Evolutionary conservation across 2,329 filamentous ascomycete genomes (phyloP).

Genomic region (Cladobotryum mycophilum): DNA sequence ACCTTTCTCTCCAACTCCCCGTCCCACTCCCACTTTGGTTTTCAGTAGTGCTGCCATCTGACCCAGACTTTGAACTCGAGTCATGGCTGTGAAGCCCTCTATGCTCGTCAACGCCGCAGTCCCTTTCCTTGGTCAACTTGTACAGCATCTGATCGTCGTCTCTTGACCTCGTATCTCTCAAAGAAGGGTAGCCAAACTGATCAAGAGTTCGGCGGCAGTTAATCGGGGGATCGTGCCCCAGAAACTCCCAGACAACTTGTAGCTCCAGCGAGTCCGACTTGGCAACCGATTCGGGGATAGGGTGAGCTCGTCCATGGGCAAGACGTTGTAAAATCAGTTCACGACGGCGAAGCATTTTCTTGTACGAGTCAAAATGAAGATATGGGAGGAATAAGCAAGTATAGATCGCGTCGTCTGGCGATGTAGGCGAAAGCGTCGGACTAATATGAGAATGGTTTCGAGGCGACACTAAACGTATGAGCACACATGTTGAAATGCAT

Average conservation of each 20-base stretch:
- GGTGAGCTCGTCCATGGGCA: slow-evolving; percentile 47
- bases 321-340: slow-evolving; percentile 48
- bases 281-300: slow-evolving; percentile 48
- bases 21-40: slow-evolving; percentile 21
- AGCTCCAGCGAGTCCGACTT: slow-evolving; percentile 50
- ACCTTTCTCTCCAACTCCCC: slow-evolving; percentile 22
- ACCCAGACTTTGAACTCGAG: slow-evolving; percentile 20
- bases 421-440: slow-evolving; percentile 23
- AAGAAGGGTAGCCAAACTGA: slow-evolving; percentile 57
- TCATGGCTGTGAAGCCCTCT: slow-evolving; percentile 22
- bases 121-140: slow-evolving; percentile 52
- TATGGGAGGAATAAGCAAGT: slow-evolving; percentile 52
- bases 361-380: slow-evolving; percentile 60
- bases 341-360: slow-evolving; percentile 49
- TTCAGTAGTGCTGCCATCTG: slow-evolving; percentile 15
- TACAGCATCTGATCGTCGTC: slow-evolving; percentile 64
- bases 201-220: slow-evolving; percentile 58
- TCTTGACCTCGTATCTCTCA: slow-evolving; percentile 52
- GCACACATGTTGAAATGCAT: not conserved
- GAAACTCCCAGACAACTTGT: slow-evolving; percentile 56
- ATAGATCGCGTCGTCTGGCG: slow-evolving; percentile 26
- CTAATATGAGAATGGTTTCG: slow-evolving; percentile 24
- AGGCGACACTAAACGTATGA: slow-evolving; percentile 27
- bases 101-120: slow-evolving; percentile 16
- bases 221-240: slow-evolving; percentile 54